These are phyloP conservation scores for Neocallimastix lanati DNA, from an alignment of 192 early-diverging fungal genomes.

Conservation along the genomic window DNA sequence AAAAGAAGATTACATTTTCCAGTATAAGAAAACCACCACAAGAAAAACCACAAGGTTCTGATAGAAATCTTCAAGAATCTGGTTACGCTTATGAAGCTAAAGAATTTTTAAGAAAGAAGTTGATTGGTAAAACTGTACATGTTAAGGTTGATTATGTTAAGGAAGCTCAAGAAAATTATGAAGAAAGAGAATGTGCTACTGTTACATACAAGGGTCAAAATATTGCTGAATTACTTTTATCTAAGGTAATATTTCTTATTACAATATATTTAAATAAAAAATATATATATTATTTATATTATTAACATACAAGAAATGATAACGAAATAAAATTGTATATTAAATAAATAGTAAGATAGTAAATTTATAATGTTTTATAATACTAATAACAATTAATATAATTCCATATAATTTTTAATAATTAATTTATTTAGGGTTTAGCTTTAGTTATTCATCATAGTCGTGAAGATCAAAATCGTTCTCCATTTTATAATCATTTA, in stretches of 20 bases:
- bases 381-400: too few species aligned
- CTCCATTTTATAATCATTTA: conserved; percentile 69
- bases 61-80: background rate
- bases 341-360: too few species aligned
- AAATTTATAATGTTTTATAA: too few species aligned
- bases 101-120: conserved; percentile 68
- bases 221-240: conserved; percentile 23
- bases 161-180: conserved; percentile 70
- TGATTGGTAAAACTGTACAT: conserved; percentile 74
- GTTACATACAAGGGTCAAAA: conserved; percentile 41
- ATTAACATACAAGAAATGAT: too few species aligned
- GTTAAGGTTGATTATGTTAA: conserved; percentile 58
- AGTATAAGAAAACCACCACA: conserved; percentile 32
- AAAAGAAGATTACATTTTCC: conserved; percentile 37
- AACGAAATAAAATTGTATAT: too few species aligned
- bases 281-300: too few species aligned
- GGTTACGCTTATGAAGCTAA: conserved; percentile 37
- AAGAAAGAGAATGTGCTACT: conserved; percentile 74
- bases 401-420: too few species aligned
- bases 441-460: conserved; percentile 65
- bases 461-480: conserved; percentile 70
- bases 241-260: conserved; percentile 7
- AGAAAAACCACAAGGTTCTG: background rate
- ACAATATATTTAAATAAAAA: too few species aligned
- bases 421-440: too few species aligned